Base-by-base conservation (phyloP, 1,284 basidiomycete genomes). In the Apiotrichum mycotoxinovorans region DNA sequence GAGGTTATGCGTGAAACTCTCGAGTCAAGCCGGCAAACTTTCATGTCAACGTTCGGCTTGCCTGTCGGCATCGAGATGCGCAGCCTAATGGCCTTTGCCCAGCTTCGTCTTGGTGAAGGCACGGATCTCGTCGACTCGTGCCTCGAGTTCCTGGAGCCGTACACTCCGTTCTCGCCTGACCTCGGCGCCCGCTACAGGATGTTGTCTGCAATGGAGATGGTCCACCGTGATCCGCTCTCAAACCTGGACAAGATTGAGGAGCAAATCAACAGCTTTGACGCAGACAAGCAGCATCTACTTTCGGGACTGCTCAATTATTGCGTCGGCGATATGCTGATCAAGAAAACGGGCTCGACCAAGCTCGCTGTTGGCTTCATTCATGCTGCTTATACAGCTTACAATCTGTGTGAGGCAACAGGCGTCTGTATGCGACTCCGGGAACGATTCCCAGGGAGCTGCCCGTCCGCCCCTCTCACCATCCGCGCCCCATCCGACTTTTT, bases 301-400 rank as follows among this genome's bases (percentile, higher is more conserved):
- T 51, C 58, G 38, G 66, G 66, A 11, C 26, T 68, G n/a, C 51
- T 69, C 40, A 66, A 61, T 49, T 60, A 51, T 42, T 54, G 42
- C 52, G 47, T 59, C 5, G 66, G 61, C 2, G 49, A 57, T 18
- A 42, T 46, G 2, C 41, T 71, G 12, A 26, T 60, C 30, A 40
- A 51, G 15, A 26, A 26, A 9, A 66, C 62, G 1, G 52, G 55
- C 14, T 63, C 57, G 14, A 2, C 49, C 12, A 57, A 53, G 44
- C 50, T 68, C 2, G 53, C 51, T 0, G 51, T 54, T 0, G 66
- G 66, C 4, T 66, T 58, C 33, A 52, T 64, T 14, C 58, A 56
- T 4, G 56, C 60, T 0, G 54, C 63, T 3, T 65, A 60, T 34
- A 35, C 35, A 1, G 55, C 25, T 2, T 66, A 61, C 48, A 43